Conservation (phyloP, 345 rosid species). For the Carallia brachiata region DNA sequence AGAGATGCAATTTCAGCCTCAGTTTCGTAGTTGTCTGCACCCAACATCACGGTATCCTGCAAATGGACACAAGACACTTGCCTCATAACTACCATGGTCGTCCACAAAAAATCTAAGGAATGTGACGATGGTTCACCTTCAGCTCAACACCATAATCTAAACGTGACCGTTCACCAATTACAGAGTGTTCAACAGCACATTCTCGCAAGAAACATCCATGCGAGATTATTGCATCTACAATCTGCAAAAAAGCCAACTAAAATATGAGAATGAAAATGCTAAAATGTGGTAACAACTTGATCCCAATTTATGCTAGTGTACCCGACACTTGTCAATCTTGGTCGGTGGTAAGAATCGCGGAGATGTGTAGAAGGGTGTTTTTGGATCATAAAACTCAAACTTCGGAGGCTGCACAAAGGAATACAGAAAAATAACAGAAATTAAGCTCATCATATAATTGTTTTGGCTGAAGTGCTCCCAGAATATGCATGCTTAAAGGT, state of each 20-base stretch:
- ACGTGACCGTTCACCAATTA: slow-evolving; percentile 89
- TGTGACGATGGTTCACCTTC: slow-evolving; percentile 42
- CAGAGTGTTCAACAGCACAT: slow-evolving; percentile 67
- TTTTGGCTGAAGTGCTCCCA: no score
- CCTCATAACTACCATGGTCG: not conserved
- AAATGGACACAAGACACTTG: slow-evolving; percentile 5
- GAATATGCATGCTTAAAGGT: no score
- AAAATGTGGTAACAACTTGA: slow-evolving; percentile 12
- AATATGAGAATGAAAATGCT: slow-evolving; percentile 17
- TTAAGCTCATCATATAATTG: not conserved
- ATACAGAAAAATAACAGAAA: not conserved
- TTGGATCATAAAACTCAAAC: slow-evolving; percentile 85
- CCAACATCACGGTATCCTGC: slow-evolving; percentile 89
- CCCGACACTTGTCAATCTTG: slow-evolving; percentile 78
- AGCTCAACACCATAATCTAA: slow-evolving; percentile 83
- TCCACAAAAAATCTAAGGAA: not conserved
- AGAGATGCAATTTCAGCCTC: slow-evolving; percentile 89
- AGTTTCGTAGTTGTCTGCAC: slow-evolving; percentile 89
- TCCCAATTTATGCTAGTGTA: slow-evolving; percentile 25
- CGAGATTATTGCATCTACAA: slow-evolving; percentile 76
- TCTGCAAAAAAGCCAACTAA: slow-evolving; percentile 38
- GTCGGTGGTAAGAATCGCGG: slow-evolving; percentile 90
- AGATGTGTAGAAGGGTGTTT: slow-evolving; percentile 88
- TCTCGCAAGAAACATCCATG: slow-evolving; percentile 97
- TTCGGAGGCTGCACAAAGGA: slow-evolving; percentile 52